These are phyloP conservation scores for Oryza officinalis DNA, from an alignment of 176 grass and related monocot species.

Conservation along the genomic window DNA sequence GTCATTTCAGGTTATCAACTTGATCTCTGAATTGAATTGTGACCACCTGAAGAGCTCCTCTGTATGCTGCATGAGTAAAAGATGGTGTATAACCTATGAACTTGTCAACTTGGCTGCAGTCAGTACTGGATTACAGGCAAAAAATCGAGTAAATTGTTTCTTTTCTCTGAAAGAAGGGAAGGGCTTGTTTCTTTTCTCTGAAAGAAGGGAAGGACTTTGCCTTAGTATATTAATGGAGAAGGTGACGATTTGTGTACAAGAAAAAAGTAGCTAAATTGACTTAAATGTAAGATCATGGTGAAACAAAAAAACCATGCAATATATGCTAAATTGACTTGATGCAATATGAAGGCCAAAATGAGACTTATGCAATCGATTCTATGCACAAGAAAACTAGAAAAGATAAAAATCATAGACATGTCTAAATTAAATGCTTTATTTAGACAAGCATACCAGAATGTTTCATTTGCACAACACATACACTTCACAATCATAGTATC, in stretches of 20 bases:
- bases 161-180: not conserved
- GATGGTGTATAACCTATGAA: not conserved
- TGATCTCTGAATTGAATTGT: constrained; percentile 7
- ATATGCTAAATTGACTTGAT: not conserved
- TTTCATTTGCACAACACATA: not conserved
- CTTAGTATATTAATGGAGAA: not conserved
- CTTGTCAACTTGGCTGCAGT: not conserved
- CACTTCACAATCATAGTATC: not conserved
- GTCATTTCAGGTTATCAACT: not conserved
- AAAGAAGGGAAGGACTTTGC: not conserved
- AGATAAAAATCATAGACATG: not conserved
- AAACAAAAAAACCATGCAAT: not conserved
- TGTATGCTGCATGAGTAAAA: not conserved
- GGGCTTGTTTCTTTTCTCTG: not conserved
- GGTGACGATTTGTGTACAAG: not conserved
- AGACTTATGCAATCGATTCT: not conserved
- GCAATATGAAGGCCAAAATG: not conserved
- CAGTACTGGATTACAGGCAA: not conserved
- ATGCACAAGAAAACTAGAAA: not conserved
- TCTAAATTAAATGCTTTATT: not conserved
- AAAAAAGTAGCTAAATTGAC: not conserved
- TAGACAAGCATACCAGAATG: not conserved
- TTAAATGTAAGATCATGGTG: not conserved
- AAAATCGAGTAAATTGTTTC: not conserved
- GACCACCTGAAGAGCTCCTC: not conserved